Evolutionary conservation across 176 grass and related monocot genomes (phyloP).

Genomic region (Triticum turgidum): DNA sequence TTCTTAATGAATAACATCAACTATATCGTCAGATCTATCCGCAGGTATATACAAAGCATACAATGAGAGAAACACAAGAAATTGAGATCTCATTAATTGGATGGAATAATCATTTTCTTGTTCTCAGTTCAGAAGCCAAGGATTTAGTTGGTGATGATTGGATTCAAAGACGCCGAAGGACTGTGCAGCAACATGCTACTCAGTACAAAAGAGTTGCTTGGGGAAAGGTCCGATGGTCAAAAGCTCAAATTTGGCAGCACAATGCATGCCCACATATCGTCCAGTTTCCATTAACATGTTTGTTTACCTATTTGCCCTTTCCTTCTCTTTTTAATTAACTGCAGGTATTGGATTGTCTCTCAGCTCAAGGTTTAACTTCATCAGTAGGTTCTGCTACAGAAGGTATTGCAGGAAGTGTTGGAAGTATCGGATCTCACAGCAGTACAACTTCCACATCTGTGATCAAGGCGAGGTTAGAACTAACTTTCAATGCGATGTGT

Average conservation of each 20-base stretch:
- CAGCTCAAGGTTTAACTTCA: constrained; percentile 51
- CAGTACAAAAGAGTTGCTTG: constrained; percentile 68
- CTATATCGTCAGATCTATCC: constrained; percentile 63
- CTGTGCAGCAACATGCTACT: constrained; percentile 65
- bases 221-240: constrained; percentile 53
- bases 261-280: neutral
- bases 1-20: constrained; percentile 86
- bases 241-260: neutral
- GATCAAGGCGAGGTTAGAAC: constrained; percentile 40
- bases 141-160: constrained; percentile 72
- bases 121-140: constrained; percentile 52
- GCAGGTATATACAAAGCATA: constrained; percentile 44
- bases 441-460: constrained; percentile 29
- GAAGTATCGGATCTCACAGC: constrained; percentile 25
- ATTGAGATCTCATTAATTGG: neutral
- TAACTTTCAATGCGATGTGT: neutral
- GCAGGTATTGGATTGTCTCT: constrained; percentile 60
- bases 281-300: neutral
- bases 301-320: neutral
- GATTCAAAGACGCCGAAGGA: constrained; percentile 59
- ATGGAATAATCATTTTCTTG: constrained; percentile 27
- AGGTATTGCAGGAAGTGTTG: constrained; percentile 24
- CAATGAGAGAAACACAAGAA: neutral
- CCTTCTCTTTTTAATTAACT: neutral
- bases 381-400: constrained; percentile 36